phyloP scores from a whole-genome alignment of 352 stramenopile genomes.

The Elongisporangium prolatum region DNA sequence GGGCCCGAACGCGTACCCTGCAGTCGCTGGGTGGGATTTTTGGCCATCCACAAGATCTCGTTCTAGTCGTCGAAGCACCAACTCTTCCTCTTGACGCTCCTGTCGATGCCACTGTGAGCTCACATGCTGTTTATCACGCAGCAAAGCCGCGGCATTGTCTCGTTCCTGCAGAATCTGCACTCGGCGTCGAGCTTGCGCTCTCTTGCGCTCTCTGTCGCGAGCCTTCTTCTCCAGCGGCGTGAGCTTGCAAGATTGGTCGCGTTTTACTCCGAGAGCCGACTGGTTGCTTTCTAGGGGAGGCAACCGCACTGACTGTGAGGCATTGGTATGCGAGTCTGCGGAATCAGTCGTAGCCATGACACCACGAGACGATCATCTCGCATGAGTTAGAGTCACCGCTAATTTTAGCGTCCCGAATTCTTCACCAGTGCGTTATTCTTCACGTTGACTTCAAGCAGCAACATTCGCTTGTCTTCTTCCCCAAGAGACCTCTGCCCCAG shows the following conservation, averaged over 20 bases:
- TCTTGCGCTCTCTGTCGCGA: conserved; percentile 41
- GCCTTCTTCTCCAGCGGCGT: conserved; percentile 47
- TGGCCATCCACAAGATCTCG: conserved; percentile 54
- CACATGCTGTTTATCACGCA: conserved; percentile 19
- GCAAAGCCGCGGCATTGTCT: conserved; percentile 18
- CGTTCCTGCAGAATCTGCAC: conserved; percentile 29
- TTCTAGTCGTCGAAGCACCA: conserved; percentile 56
- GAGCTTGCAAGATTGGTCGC: conserved; percentile 16
- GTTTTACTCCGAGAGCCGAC: neutral
- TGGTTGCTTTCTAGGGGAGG: neutral
- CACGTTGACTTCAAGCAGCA: no score
- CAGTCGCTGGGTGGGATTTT: conserved; percentile 37
- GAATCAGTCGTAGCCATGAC: neutral
- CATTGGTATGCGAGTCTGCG: neutral
- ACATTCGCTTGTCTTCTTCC: no score
- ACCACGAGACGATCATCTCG: neutral
- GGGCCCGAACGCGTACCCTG: conserved; percentile 44
- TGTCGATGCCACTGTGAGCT: conserved; percentile 40
- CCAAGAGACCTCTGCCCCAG: neutral
- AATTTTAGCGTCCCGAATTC: neutral
- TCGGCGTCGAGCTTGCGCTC: conserved; percentile 38
- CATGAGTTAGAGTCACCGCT: neutral
- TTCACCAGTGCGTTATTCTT: no score
- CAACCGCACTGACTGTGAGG: neutral
- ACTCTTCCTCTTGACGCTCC: conserved; percentile 54